These are phyloP conservation scores for Fusarium chaquense DNA, from an alignment of 2,329 filamentous ascomycete genomes.

Conservation along the genomic window DNA sequence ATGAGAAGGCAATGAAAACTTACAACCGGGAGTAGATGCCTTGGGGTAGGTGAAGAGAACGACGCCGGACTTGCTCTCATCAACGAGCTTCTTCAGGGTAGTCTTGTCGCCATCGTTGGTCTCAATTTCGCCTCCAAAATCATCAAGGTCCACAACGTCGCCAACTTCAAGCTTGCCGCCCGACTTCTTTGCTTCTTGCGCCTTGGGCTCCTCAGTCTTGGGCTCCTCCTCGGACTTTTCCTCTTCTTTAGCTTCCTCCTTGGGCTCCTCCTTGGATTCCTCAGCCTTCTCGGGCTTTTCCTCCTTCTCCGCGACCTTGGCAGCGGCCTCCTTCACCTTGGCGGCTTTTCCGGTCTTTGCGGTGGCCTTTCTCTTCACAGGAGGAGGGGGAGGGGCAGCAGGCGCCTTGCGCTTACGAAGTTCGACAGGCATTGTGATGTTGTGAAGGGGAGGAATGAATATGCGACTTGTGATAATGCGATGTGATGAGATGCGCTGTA, in stretches of 20 bases:
- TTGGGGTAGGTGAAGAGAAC: constrained; percentile 96
- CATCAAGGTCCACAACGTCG: constrained; percentile 67
- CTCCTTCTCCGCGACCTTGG: constrained; percentile 49
- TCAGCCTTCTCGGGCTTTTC: constrained; percentile 53
- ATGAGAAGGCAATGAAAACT: constrained; percentile 53
- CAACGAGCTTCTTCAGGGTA: constrained; percentile 82
- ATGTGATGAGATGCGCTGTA: constrained; percentile 37
- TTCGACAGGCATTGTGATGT: constrained; percentile 64
- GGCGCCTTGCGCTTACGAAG: constrained; percentile 72
- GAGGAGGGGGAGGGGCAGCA: constrained; percentile 59
- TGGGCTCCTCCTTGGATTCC: constrained; percentile 45
- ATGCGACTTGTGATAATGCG: constrained; percentile 27
- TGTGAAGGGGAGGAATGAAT: constrained; percentile 16
- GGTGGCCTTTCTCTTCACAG: constrained; percentile 54
- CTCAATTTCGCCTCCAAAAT: constrained; percentile 79
- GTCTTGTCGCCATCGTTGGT: constrained; percentile 86
- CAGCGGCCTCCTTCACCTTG: constrained; percentile 49
- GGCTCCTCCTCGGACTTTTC: constrained; percentile 35
- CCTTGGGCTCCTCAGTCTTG: constrained; percentile 50
- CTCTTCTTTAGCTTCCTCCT: constrained; percentile 32
- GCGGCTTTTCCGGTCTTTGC: constrained; percentile 31
- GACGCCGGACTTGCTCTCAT: constrained; percentile 85
- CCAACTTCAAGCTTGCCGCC: constrained; percentile 63
- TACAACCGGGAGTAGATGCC: constrained; percentile 94
- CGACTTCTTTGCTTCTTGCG: constrained; percentile 50